Evolutionary conservation across 768 basidiomycete species (phyloP).

Genomic region (Tricholoma matsutake): DNA sequence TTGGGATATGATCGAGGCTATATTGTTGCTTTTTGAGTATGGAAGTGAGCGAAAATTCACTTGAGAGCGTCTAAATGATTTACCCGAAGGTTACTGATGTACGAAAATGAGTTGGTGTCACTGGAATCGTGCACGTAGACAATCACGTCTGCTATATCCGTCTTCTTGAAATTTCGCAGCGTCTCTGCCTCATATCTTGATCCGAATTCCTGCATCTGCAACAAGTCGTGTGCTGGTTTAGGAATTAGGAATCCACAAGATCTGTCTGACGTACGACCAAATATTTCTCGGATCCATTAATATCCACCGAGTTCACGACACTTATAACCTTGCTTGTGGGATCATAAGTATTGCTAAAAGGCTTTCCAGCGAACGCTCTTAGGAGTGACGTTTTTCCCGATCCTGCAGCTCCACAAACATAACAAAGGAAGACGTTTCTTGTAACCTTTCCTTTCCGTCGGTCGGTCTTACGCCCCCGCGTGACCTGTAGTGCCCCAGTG

Average conservation of each 20-base stretch:
- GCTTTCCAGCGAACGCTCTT: constrained; percentile 82
- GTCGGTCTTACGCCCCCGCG: constrained; percentile 79
- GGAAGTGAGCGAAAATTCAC: constrained; percentile 13
- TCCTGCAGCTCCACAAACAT: constrained; percentile 93
- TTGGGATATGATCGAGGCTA: constrained; percentile 90
- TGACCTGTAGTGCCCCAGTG: constrained; percentile 84
- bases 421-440: constrained; percentile 89
- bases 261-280: constrained; percentile 69
- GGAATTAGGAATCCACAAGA: background rate
- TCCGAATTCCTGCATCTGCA: constrained; percentile 94
- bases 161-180: constrained; percentile 85
- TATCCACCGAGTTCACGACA: constrained; percentile 94
- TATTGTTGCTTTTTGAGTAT: constrained; percentile 81
- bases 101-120: constrained; percentile 98
- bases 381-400: constrained; percentile 91
- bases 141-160: constrained; percentile 90
- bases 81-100: constrained; percentile 94
- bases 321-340: constrained; percentile 88
- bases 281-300: constrained; percentile 93
- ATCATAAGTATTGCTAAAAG: constrained; percentile 71
- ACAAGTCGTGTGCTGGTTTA: background rate
- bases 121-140: constrained; percentile 97
- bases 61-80: constrained; percentile 8
- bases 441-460: constrained; percentile 85
- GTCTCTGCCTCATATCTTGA: constrained; percentile 93